phyloP scores from a whole-genome alignment of 371 early-diverging fungal species.

The Mortierella sp. region DNA sequence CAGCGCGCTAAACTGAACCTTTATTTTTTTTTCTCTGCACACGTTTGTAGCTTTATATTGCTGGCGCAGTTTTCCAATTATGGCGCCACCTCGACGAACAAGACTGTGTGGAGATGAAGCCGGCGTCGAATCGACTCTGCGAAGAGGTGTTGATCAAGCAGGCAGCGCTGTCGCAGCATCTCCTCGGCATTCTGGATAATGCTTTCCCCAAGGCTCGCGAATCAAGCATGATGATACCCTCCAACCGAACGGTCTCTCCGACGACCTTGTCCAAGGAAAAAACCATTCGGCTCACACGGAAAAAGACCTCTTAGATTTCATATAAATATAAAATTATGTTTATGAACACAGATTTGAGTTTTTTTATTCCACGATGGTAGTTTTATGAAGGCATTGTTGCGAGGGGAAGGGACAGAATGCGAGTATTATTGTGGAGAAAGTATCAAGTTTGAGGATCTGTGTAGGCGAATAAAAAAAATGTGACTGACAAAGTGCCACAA shows the following conservation, averaged over 20 bases:
- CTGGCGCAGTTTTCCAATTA: conserved; percentile 51
- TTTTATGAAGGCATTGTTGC: too few relatives aligned
- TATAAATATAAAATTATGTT: background rate
- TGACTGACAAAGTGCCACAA: too few relatives aligned
- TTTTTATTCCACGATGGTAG: too few relatives aligned
- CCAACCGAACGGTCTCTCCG: conserved; percentile 41
- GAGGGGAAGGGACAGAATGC: too few relatives aligned
- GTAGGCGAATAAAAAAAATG: too few relatives aligned
- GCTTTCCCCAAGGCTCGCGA: conserved; percentile 55
- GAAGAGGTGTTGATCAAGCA: conserved; percentile 54
- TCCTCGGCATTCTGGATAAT: conserved; percentile 54
- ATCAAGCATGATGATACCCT: conserved; percentile 56
- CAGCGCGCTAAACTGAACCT: background rate
- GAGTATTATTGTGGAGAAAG: too few relatives aligned
- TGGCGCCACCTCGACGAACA: conserved; percentile 50
- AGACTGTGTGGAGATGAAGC: conserved; percentile 54
- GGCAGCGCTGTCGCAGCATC: conserved; percentile 51
- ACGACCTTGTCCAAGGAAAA: conserved; percentile 29
- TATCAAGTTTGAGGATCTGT: too few relatives aligned
- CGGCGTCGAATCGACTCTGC: conserved; percentile 55
- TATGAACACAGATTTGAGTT: too few relatives aligned
- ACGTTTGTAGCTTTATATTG: conserved; percentile 47
- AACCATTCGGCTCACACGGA: conserved; percentile 35
- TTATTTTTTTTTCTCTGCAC: background rate
- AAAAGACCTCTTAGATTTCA: conserved; percentile 10